Conservation (phyloP, 371 early-diverging fungal species). For the Globomyces sp. region DNA sequence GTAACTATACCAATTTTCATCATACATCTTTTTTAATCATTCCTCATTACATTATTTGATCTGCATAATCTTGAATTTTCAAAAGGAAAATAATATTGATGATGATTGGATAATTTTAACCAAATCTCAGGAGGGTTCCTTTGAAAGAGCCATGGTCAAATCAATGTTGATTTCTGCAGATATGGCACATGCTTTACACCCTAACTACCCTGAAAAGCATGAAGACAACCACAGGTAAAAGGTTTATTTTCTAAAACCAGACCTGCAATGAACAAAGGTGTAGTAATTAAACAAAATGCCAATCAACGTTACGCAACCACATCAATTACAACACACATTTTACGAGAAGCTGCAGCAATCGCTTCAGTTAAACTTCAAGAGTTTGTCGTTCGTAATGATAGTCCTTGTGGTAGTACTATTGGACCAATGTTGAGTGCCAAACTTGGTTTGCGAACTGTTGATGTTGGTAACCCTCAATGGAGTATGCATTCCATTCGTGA, state of each 20-base stretch:
- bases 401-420: constrained; percentile 92
- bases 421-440: constrained; percentile 94
- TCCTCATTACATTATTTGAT: constrained; percentile 12
- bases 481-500: constrained; percentile 97
- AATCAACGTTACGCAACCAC: constrained; percentile 97
- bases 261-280: constrained; percentile 90
- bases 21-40: neutral
- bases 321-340: constrained; percentile 74
- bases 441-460: constrained; percentile 92
- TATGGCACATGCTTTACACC: constrained; percentile 94
- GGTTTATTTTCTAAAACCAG: constrained; percentile 16
- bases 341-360: constrained; percentile 78
- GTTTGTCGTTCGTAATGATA: constrained; percentile 83
- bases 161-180: constrained; percentile 87
- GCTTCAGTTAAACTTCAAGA: constrained; percentile 83
- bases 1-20: constrained; percentile 1
- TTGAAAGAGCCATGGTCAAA: constrained; percentile 81
- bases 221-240: constrained; percentile 75
- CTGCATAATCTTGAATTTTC: no score
- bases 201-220: constrained; percentile 85
- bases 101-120: constrained; percentile 3
- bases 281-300: constrained; percentile 94
- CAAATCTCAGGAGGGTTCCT: constrained; percentile 43
- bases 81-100: constrained; percentile 2
- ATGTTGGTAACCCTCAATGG: constrained; percentile 93